Percentiles rank a stretch among this genome's conserved stretches.
Conservation (phyloP, 2,329 filamentous ascomycete species). For the Ceratocystis colombiana region DNA sequence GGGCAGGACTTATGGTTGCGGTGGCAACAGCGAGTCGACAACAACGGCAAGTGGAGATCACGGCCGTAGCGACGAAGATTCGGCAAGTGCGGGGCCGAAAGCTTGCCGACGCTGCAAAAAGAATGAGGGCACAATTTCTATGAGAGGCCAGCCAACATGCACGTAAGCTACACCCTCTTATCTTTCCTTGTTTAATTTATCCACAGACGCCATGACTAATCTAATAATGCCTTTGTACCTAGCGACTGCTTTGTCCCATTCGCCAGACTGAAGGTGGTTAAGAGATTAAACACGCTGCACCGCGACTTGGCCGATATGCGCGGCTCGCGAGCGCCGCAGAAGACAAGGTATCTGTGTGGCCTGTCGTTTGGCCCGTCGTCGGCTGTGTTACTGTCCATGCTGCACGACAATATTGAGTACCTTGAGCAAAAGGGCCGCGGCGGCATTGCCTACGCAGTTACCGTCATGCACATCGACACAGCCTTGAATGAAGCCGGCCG, state of each 20-base stretch:
- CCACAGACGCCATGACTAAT: constrained; percentile 16
- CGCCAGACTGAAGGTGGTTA: constrained; percentile 66
- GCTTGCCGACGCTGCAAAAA: constrained; percentile 24
- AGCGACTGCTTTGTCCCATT: constrained; percentile 67
- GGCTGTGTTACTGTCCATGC: constrained; percentile 61
- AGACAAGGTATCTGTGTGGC: constrained; percentile 54
- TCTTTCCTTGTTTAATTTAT: constrained; percentile 16
- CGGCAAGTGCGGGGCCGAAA: constrained; percentile 19
- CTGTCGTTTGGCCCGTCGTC: constrained; percentile 79
- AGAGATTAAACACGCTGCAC: constrained; percentile 51
- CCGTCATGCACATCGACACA: constrained; percentile 47
- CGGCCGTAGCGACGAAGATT: not conserved
- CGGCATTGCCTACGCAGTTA: constrained; percentile 57
- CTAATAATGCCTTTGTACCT: not conserved
- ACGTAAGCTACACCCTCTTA: constrained; percentile 26
- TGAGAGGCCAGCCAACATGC: constrained; percentile 29
- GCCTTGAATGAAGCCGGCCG: constrained; percentile 30
- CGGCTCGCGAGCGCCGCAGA: constrained; percentile 31
- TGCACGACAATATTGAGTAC: constrained; percentile 57
- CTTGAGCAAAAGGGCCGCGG: constrained; percentile 53
- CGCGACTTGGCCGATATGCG: constrained; percentile 36
- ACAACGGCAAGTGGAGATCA: not conserved
- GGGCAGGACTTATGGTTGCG: constrained; percentile 7
- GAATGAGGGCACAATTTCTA: constrained; percentile 20
- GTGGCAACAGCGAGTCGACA: not conserved